Percentiles rank a stretch among this genome's conserved stretches.
These are phyloP conservation scores for Poa annua DNA, from an alignment of 176 grass and related monocot genomes.

Conservation along the genomic window DNA sequence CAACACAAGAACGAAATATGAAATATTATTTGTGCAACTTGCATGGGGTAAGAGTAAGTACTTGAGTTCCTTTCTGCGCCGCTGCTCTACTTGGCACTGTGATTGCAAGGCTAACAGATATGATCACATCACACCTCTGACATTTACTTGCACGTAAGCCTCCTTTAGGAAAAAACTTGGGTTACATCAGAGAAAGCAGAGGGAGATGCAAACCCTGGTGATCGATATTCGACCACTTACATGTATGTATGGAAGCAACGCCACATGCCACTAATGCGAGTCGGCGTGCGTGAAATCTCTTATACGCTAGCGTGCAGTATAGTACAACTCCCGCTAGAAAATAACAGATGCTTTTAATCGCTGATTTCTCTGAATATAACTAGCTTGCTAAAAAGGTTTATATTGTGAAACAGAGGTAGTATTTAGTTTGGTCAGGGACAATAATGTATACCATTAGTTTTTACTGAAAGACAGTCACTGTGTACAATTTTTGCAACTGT, in stretches of 20 bases:
- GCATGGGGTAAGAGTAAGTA: neutral
- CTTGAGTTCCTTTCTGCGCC: neutral
- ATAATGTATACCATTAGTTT: too few species aligned
- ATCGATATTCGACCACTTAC: neutral
- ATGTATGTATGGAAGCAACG: conserved; percentile 19
- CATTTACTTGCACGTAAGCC: neutral
- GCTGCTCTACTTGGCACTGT: neutral
- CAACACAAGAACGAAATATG: neutral
- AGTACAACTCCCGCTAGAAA: neutral
- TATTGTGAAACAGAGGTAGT: too few species aligned
- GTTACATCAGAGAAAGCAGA: conserved; percentile 1
- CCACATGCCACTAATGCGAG: neutral
- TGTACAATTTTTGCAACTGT: too few species aligned
- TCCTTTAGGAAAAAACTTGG: neutral
- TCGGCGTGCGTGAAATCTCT: neutral
- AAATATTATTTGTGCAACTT: neutral
- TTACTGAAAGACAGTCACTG: too few species aligned
- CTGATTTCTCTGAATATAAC: too few species aligned
- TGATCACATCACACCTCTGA: neutral
- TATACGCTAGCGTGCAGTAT: neutral
- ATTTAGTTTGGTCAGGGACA: neutral
- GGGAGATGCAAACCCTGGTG: neutral
- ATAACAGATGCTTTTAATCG: neutral
- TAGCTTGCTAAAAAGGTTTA: too few species aligned
- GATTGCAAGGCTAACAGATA: neutral